Percentiles rank a stretch among this genome's conserved stretches.
These are phyloP conservation scores for Barnettozyma hawaiiensis DNA, from an alignment of 1,139 yeast species.

Conservation along the genomic window DNA sequence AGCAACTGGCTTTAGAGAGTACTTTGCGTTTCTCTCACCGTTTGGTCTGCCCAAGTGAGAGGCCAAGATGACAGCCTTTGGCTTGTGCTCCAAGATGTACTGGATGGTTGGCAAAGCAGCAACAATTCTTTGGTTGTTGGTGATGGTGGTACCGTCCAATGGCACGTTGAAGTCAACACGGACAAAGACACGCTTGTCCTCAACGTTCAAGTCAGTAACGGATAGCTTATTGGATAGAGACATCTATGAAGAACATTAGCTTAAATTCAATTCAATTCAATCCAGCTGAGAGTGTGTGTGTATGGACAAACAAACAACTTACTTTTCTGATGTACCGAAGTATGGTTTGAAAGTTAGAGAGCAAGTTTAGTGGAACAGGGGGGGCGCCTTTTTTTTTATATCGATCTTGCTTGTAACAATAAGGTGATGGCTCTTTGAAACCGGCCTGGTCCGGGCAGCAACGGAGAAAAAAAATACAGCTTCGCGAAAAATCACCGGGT, in stretches of 20 bases:
- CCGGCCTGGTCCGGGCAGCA: constrained; percentile 4
- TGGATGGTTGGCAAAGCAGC: constrained; percentile 97
- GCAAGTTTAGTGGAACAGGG: no score
- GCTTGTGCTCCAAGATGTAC: constrained; percentile 83
- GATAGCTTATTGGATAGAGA: constrained; percentile 89
- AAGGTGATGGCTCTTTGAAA: constrained; percentile 1
- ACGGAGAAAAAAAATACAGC: no score
- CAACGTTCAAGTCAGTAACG: constrained; percentile 79
- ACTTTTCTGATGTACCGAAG: constrained; percentile 4
- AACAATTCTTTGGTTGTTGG: constrained; percentile 97
- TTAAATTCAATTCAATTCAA: background rate
- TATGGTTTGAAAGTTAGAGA: background rate
- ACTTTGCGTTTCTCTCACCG: constrained; percentile 78
- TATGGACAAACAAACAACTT: constrained; percentile 1
- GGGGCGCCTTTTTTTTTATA: no score
- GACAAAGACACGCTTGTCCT: constrained; percentile 90
- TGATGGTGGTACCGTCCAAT: constrained; percentile 88
- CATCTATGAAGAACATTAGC: constrained; percentile 39
- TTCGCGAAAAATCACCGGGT: constrained; percentile 2
- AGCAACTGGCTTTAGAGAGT: constrained; percentile 88
- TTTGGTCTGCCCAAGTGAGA: constrained; percentile 98
- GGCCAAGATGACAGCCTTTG: constrained; percentile 85
- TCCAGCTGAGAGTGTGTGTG: no score
- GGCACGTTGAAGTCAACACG: constrained; percentile 98
- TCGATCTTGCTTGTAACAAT: background rate